These are phyloP conservation scores for Acmispon strigosus DNA, from an alignment of 306 rosid genomes.

Conservation along the genomic window DNA sequence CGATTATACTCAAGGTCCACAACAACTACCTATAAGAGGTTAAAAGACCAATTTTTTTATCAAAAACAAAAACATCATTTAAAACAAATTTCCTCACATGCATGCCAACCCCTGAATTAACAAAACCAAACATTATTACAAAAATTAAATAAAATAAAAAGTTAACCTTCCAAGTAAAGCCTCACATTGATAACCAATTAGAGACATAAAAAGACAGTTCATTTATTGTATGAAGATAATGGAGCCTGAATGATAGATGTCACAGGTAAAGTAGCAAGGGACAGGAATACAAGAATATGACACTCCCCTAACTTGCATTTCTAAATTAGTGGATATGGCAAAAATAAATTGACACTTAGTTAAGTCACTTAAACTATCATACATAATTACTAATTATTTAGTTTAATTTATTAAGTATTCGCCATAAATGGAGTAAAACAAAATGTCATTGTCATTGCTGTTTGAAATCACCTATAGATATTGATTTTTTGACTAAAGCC, in stretches of 20 bases:
- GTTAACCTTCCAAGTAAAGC: not conserved
- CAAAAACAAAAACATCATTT: not conserved
- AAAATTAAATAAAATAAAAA: not conserved
- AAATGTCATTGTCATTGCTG: not conserved
- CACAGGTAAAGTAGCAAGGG: conserved; percentile 13
- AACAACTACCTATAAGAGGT: conserved; percentile 72
- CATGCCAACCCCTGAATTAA: conserved; percentile 6
- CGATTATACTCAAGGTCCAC: conserved; percentile 92
- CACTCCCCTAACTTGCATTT: not conserved
- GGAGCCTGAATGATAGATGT: not conserved
- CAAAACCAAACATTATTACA: not conserved
- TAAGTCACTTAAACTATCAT: not conserved
- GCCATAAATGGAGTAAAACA: not conserved
- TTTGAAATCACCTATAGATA: not conserved
- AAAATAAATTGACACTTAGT: not conserved
- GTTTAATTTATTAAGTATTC: not conserved
- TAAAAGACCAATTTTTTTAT: conserved; percentile 13
- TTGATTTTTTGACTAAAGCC: not conserved
- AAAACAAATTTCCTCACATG: conserved; percentile 6
- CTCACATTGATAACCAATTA: not conserved
- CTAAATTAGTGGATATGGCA: not conserved
- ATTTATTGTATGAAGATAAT: conserved; percentile 1
- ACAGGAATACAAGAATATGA: not conserved
- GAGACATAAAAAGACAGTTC: not conserved
- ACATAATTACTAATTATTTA: not conserved